Evolutionary conservation across 2,329 filamentous ascomycete species (phyloP).

Genomic region (Calonectria pteridis): DNA sequence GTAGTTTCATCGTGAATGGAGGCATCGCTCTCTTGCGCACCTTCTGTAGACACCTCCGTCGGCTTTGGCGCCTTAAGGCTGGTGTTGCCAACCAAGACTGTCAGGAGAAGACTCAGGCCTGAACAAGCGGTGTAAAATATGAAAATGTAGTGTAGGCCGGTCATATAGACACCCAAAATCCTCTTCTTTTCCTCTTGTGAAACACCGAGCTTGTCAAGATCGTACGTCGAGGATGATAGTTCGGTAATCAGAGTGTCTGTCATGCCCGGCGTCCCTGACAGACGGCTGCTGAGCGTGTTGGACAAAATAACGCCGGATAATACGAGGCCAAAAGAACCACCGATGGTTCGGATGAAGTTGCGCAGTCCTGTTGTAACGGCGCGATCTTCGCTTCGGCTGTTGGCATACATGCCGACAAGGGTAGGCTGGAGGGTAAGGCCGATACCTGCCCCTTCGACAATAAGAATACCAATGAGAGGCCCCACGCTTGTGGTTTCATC

Average conservation of each 20-base stretch:
- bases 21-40: background rate
- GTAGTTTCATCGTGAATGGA: background rate
- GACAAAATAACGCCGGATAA: background rate
- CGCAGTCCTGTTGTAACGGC: background rate
- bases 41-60: background rate
- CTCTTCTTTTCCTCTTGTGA: background rate
- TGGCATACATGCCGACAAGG: constrained; percentile 1
- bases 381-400: background rate
- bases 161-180: background rate
- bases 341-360: background rate
- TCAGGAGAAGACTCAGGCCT: background rate
- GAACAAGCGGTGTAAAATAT: background rate
- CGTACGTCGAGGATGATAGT: background rate
- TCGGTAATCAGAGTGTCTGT: background rate
- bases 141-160: background rate
- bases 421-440: background rate
- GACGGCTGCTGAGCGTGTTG: background rate
- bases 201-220: background rate
- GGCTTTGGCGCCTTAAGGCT: background rate
- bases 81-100: background rate
- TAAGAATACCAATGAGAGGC: background rate
- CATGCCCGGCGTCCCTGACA: background rate
- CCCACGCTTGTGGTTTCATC: background rate
- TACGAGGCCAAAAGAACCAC: background rate
- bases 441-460: background rate